Percentiles rank a stretch among this genome's conserved stretches.
These are phyloP conservation scores for Cephalotrichum gorgonifer DNA, from an alignment of 2,329 filamentous ascomycete species.

Conservation along the genomic window DNA sequence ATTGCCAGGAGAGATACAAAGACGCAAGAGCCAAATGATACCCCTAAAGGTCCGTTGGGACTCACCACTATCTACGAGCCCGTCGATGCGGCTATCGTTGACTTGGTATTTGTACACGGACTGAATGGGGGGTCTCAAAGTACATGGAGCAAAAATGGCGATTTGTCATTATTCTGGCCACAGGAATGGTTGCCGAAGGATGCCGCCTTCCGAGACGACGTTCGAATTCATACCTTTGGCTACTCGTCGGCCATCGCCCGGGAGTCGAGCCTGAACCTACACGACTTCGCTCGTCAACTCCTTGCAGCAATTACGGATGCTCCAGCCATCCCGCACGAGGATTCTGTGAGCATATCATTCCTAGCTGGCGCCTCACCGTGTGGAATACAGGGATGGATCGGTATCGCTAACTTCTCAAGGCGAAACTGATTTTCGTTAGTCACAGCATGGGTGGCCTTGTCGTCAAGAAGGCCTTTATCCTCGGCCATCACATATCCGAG, in stretches of 20 bases:
- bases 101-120: slow-evolving; percentile 27
- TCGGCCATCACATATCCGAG: slow-evolving; percentile 12
- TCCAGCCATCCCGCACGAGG: slow-evolving; percentile 7
- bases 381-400: too few species aligned
- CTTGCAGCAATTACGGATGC: slow-evolving; percentile 17
- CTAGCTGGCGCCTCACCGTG: too few species aligned
- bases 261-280: slow-evolving; percentile 16
- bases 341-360: neutral
- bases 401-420: neutral
- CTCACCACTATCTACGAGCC: slow-evolving; percentile 14
- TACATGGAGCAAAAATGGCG: slow-evolving; percentile 20
- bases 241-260: slow-evolving; percentile 12
- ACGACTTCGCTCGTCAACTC: slow-evolving; percentile 20
- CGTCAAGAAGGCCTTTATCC: slow-evolving; percentile 22
- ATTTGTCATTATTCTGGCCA: slow-evolving; percentile 19
- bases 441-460: slow-evolving; percentile 29
- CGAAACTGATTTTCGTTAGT: slow-evolving; percentile 19
- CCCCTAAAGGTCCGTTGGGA: slow-evolving; percentile 13
- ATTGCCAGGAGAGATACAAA: neutral
- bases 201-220: slow-evolving; percentile 16
- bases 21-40: neutral
- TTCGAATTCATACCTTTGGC: slow-evolving; percentile 21
- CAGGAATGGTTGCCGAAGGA: slow-evolving; percentile 20
- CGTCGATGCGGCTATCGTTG: slow-evolving; percentile 7
- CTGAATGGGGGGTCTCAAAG: slow-evolving; percentile 22